Base-by-base conservation (phyloP, 768 basidiomycete species). In the Pleurotus platypus region DNA sequence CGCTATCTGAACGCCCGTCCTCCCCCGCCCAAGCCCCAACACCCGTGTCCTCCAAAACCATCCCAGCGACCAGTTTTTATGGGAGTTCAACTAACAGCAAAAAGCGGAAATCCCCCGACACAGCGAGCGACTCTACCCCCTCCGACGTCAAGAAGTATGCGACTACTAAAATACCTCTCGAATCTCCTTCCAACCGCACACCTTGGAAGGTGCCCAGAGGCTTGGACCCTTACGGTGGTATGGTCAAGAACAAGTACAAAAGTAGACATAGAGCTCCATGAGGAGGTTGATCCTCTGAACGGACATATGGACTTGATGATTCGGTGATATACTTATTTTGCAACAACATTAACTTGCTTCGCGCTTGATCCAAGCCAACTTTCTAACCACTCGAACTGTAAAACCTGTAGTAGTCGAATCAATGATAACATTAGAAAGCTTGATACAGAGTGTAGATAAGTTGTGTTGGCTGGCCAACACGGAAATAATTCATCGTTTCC, bases 11-110 rank as follows among this genome's bases (percentile, higher is more conserved):
- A 35, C 30, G 30, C 2, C 68, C 74, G 27, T 70, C 69, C 11
- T 61, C 69, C 39, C 61, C 62, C n/a, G 53, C 64, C n/a, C 64
- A 61, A 8, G 62, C 66, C 16, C 60, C 58, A 7, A 59, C 68
- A 24, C 63, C 63, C 7, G 68, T 70, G 16, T 65, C 68, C 9
- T 69, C 68, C 48, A 70, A 64, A 30, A 64, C 69, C 58, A 70
- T 70, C 40, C 67, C 78, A n/a, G 57, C 63, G 24, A 70, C 63
- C 39, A 64, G 55, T 46, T 67, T 67, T 48, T 67, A 67, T 43
- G 61, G 57, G 56, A 63, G 39, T 58, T 55, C 6, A 40, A 48
- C 13, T 42, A 60, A 49, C 42, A 49, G 22, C 24, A 61, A 58
- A 51, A 61, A 61, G 30, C 46, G 60, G 48, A 61, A 61, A 46